Percentiles rank a stretch among this genome's conserved stretches.
phyloP scores from a whole-genome alignment of 2,329 filamentous ascomycete genomes.

The Xylaria sp. region DNA sequence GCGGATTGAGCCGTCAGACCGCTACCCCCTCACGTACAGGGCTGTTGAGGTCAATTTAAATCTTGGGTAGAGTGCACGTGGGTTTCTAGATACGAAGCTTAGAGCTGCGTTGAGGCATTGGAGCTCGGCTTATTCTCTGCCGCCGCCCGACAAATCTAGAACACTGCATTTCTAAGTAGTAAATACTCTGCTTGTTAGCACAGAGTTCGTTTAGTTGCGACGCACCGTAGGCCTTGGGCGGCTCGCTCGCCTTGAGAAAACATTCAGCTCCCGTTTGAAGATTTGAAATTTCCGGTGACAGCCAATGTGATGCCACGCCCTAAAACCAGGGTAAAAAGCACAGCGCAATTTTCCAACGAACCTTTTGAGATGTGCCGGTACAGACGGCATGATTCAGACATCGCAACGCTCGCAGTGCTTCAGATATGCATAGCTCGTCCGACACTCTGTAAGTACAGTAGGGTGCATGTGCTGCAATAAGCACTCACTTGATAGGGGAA shows the following conservation, averaged over 20 bases:
- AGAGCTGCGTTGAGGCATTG: background rate
- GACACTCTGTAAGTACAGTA: background rate
- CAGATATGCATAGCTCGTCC: background rate
- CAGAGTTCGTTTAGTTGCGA: background rate
- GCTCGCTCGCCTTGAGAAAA: background rate
- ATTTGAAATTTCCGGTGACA: conserved; percentile 13
- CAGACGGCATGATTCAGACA: background rate
- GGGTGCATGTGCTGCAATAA: conserved; percentile 9
- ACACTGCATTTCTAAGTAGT: no score
- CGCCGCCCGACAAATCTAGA: no score
- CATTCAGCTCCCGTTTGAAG: conserved; percentile 15
- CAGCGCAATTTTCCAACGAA: background rate
- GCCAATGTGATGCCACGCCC: background rate
- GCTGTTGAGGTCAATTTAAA: background rate
- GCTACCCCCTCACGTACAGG: conserved; percentile 1
- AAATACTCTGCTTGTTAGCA: no score
- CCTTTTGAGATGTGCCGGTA: background rate
- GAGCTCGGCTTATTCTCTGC: no score
- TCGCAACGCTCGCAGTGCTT: background rate
- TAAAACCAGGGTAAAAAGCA: background rate
- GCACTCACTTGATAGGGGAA: conserved; percentile 15
- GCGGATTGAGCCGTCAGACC: background rate
- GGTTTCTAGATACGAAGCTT: background rate
- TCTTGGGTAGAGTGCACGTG: background rate
- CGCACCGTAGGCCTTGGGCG: background rate